phyloP scores from a whole-genome alignment of 768 basidiomycete genomes.

The Mycena alexandri region DNA sequence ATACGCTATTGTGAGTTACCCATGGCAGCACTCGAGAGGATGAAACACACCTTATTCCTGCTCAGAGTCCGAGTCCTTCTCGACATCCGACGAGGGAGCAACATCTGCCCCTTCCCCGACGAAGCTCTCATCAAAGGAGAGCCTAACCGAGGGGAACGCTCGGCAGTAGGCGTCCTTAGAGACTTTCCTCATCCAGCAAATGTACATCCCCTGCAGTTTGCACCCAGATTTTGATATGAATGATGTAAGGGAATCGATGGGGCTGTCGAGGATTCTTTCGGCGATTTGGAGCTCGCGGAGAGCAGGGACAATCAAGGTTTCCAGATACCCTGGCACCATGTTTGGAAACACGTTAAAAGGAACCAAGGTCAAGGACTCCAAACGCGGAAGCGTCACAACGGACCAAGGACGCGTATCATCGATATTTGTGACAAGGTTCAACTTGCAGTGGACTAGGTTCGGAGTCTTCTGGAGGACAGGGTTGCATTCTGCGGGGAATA shows the following conservation, averaged over 20 bases:
- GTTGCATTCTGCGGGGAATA: not conserved
- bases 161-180: not conserved
- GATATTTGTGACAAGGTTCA: not conserved
- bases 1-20: too few relatives aligned
- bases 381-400: not conserved
- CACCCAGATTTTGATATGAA: conserved; percentile 16
- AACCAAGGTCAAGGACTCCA: conserved; percentile 4
- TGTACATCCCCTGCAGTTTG: not conserved
- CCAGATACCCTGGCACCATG: not conserved
- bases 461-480: not conserved
- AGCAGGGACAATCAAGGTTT: not conserved
- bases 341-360: not conserved
- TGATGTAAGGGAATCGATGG: not conserved
- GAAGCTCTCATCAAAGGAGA: too few relatives aligned
- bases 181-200: not conserved
- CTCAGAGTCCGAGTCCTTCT: too few relatives aligned
- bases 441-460: conserved; percentile 2
- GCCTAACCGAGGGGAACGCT: not conserved
- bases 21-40: too few relatives aligned
- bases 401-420: not conserved
- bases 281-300: conserved; percentile 11
- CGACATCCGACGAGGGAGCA: too few relatives aligned
- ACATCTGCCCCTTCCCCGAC: too few relatives aligned
- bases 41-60: too few relatives aligned
- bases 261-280: not conserved